Base-by-base conservation (phyloP, 495 filamentous ascomycete genomes). In the Tuber calosporum region DNA sequence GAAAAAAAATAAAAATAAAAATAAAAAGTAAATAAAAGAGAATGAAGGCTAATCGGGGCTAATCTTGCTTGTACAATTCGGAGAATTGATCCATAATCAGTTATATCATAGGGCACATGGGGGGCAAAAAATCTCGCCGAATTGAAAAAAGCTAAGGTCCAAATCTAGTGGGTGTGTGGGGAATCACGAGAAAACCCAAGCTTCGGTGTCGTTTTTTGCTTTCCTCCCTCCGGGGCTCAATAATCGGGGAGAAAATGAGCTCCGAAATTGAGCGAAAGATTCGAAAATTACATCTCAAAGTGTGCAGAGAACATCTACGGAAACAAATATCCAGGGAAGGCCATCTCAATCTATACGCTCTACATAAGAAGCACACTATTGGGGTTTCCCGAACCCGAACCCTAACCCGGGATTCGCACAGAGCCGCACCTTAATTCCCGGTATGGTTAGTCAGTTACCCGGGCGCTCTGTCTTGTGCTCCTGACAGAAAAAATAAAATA, bases 371-470 rank as follows among this genome's bases (percentile, higher is more conserved):
- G 19, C 19, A 34, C 13, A 15, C 26, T 6, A 69, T 53, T 45
- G 70, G 73, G 71, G 42, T 38, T 73, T 74, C 42, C 75, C 75
- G 75, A 76, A 76, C 42, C 75, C 75, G 75, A 76, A 76, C 75
- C 75, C 75, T 76, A 74, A 69, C 75, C 75, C 72, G 40, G 38
- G 53, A 30, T 69, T 70, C 58, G 7, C n/a, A 53, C 74, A 78
- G 76, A 78, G 76, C 76, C 76, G 76, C 76, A 78, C 76, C 76
- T 78, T 78, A 78, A 78, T 73, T 78, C 72, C 68, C 42, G 67
- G 53, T 34, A 62, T 30, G 53, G 53, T 69, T 73, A 66, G 75
- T 70, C 26, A 39, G 76, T 78, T 78, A 78, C 76, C 76, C 76
- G 76, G 76, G 70, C 76, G 75, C 34, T n/a, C 42, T 41, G 72